Base-by-base conservation (phyloP, 2,329 filamentous ascomycete genomes). In the Monosporascus ibericus region DNA sequence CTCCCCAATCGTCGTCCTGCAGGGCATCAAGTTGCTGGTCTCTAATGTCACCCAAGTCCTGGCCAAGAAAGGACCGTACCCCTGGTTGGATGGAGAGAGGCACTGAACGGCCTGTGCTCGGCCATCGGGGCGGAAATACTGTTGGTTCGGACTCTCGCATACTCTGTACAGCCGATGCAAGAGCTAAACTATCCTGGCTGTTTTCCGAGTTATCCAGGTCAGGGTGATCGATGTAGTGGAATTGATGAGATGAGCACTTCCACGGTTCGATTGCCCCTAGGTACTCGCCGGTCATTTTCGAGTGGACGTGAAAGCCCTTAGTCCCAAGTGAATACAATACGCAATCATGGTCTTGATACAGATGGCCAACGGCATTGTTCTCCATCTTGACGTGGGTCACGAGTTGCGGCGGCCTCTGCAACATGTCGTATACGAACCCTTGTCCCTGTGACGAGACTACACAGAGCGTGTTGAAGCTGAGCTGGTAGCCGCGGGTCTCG, bases 381-480 rank as follows among this genome's bases (percentile, higher is more conserved):
- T 70, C 69, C 22, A 76, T 75, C 5, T 64, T 55, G 30, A 76
- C 50, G 9, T 66, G 62, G 2, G 63, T 73, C 6, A 55, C 65
- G 53, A 70, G 55, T 6, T 36, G 55, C 0, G 72, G 71, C 9
- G 68, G 65, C 2, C 63, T 62, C 30, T 67, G 56, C 4, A 48
- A 46, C 25, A 75, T 67, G 50, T 75, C 71, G 54, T 75, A 77
- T 1, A 76, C 72, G 56, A 73, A 76, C 1, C 72, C 74, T 34
- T 69, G 62, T 3, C 71, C 72, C 50, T 75, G 57, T 15, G 64
- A 71, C 0, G 73, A 75, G 0, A 75, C 73, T 7, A 76, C 73
- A 50, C 73, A 75, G 2, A 77, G 67, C 0, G 70, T 74, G 53
- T 67, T 63, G 53, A 69, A 68, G 1, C 68, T 71, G 18, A 77